phyloP scores from a whole-genome alignment of 805 yeast species.

The Maudiozyma bulderi region DNA sequence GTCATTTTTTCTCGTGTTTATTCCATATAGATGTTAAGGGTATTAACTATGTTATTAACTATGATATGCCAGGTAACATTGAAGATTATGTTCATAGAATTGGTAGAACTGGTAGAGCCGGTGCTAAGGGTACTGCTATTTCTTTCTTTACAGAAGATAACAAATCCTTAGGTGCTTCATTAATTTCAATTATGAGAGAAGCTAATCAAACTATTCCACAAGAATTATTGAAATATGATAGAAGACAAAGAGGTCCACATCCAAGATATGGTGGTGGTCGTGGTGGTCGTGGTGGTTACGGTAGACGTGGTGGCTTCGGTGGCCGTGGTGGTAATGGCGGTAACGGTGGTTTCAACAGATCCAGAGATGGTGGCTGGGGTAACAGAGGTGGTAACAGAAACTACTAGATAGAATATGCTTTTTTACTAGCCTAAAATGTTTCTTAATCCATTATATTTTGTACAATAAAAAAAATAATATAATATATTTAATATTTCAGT shows the following conservation, averaged over 20 bases:
- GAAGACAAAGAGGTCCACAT: conserved; percentile 54
- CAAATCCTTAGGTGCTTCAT: conserved; percentile 80
- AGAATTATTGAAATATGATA: conserved; percentile 65
- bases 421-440: conserved; percentile 2
- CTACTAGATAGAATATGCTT: too few species aligned
- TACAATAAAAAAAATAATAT: background rate
- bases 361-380: conserved; percentile 33
- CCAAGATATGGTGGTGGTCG: conserved; percentile 51
- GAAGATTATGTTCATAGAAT: conserved; percentile 98
- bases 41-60: conserved; percentile 85
- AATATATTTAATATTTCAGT: too few species aligned
- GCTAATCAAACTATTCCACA: conserved; percentile 88
- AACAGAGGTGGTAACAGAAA: conserved; percentile 29
- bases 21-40: conserved; percentile 82
- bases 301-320: conserved; percentile 36
- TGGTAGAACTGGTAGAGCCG: conserved; percentile 99
- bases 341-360: conserved; percentile 26
- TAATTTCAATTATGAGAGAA: conserved; percentile 84
- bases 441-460: background rate
- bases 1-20: conserved; percentile 1
- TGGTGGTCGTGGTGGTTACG: conserved; percentile 40
- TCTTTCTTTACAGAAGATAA: conserved; percentile 87
- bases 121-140: conserved; percentile 89
- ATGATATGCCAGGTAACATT: conserved; percentile 95
- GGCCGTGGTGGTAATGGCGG: conserved; percentile 35